Conservation (phyloP, 495 filamentous ascomycete genomes). For the Daldinia caldariorum region DNA sequence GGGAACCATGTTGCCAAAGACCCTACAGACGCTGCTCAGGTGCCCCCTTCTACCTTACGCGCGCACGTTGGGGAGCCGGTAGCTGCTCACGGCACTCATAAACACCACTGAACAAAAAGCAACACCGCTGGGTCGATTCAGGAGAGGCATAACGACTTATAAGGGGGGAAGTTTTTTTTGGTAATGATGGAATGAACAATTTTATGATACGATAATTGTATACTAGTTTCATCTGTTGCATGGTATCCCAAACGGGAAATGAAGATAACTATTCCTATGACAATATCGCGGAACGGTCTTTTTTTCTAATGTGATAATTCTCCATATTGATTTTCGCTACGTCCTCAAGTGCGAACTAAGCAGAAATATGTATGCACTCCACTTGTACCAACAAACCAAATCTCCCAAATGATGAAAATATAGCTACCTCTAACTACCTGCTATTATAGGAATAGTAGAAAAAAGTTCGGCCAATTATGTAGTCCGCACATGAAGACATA, state of each 20-base stretch:
- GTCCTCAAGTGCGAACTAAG: too few species aligned
- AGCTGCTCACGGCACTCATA: slow-evolving; percentile 53
- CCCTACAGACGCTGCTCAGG: slow-evolving; percentile 59
- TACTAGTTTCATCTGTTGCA: background rate
- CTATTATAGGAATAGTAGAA: too few species aligned
- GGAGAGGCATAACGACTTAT: slow-evolving; percentile 54
- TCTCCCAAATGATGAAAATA: too few species aligned
- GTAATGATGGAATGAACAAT: slow-evolving; percentile 26
- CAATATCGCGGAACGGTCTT: too few species aligned
- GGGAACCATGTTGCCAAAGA: slow-evolving; percentile 42
- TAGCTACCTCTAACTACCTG: too few species aligned
- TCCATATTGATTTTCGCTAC: too few species aligned
- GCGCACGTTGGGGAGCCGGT: slow-evolving; percentile 51
- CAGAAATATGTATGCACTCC: too few species aligned
- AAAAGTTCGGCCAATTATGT: too few species aligned
- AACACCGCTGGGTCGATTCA: slow-evolving; percentile 53
- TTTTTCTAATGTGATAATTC: too few species aligned
- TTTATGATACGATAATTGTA: slow-evolving; percentile 2
- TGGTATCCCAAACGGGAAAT: background rate
- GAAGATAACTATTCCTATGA: background rate
- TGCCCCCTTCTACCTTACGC: slow-evolving; percentile 57
- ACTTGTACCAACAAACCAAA: too few species aligned
- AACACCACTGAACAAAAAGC: slow-evolving; percentile 49
- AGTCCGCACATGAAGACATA: too few species aligned
- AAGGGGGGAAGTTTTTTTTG: slow-evolving; percentile 36